Evolutionary conservation across 352 stramenopile species (phyloP), one percentile per base, ranked within the genome.

Genomic region (Phytophthora megakarya): DNA sequence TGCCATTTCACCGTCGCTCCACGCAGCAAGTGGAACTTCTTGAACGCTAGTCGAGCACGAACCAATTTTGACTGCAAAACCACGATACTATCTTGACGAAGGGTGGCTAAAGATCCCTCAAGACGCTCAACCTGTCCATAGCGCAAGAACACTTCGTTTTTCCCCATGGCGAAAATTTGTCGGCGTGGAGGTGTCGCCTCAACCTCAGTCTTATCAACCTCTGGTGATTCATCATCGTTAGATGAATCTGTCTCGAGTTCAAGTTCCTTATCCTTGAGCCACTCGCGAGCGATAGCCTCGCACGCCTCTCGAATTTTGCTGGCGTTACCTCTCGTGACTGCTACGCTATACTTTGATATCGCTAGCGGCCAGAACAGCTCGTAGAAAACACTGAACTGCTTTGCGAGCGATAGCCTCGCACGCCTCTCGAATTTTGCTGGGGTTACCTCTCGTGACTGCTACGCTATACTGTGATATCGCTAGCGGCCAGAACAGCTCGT

Each of bases 51-150:
- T 42, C 48, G 70, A 25, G 61, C 66, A 33, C 81, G 84, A 35
- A 66, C 73, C 49, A 83, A 67, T 60, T 79, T 92, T 37, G 67
- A 84, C 39, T 85, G 80, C 4, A 90, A 33, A 18, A 77, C 44
- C n/a, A 82, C 62, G 0, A 81, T 76, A 21, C 82, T 86, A 12
- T 80, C 71, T 7, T 66, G 55, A 25, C 83, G 73, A 23, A 86
- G 62, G 1, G 64, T 53, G 1, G 69, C 67, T 11, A 86, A 63
- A 5, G 73, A 78, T 5, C 74, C 77, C 26, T 93, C 84, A 11
- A 94, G 71, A 22, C 78, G 77, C 60, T 95, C 86, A 1, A 95
- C 43, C 49, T 95, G 84, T 0, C 84, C 86, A 43, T 95, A 93
- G 1, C 84, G 82, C 19, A 95, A 51, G 39, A 92, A 95, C 0